phyloP scores from a whole-genome alignment of 352 stramenopile species.

The Globisporangium megalacanthum region DNA sequence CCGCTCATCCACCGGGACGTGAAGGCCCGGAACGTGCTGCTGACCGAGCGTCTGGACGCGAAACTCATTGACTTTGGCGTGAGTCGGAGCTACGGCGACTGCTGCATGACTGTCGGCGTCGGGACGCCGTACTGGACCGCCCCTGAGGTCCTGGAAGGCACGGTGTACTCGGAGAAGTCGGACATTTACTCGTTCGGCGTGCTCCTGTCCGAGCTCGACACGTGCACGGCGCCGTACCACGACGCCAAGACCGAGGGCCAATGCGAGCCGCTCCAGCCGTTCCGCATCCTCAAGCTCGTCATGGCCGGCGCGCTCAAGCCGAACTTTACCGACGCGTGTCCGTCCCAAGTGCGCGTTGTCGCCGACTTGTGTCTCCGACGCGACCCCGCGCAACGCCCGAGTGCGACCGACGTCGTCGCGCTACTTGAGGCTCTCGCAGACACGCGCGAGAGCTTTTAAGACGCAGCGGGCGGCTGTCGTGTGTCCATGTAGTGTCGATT shows the following conservation, averaged over 20 bases:
- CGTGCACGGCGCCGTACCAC: slow-evolving; percentile 28
- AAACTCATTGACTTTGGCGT: slow-evolving; percentile 63
- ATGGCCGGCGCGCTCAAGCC: slow-evolving; percentile 11
- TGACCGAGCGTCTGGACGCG: slow-evolving; percentile 32
- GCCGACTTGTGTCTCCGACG: slow-evolving; percentile 8
- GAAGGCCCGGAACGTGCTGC: slow-evolving; percentile 48
- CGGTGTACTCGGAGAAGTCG: slow-evolving; percentile 24
- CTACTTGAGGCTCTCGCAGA: slow-evolving; percentile 7
- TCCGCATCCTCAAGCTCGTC: slow-evolving; percentile 14
- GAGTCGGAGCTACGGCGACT: slow-evolving; percentile 20
- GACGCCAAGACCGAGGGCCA: slow-evolving; percentile 13
- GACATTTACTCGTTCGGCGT: slow-evolving; percentile 30
- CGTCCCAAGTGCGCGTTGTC: slow-evolving; percentile 4
- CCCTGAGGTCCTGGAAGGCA: slow-evolving; percentile 20
- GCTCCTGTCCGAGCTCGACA: slow-evolving; percentile 45
- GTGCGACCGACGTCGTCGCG: slow-evolving; percentile 12
- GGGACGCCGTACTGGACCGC: slow-evolving; percentile 17
- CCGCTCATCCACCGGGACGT: slow-evolving; percentile 54
- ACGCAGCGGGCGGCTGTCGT: background rate
- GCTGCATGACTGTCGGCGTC: slow-evolving; percentile 18
- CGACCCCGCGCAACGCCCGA: slow-evolving; percentile 9
- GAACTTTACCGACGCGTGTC: slow-evolving; percentile 10
- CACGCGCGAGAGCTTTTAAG: slow-evolving; percentile 5
- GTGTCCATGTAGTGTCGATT: background rate
- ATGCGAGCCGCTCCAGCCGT: slow-evolving; percentile 12